These are phyloP conservation scores for Ogataea hybrid DNA, from an alignment of 1,139 yeast genomes.

Conservation along the genomic window DNA sequence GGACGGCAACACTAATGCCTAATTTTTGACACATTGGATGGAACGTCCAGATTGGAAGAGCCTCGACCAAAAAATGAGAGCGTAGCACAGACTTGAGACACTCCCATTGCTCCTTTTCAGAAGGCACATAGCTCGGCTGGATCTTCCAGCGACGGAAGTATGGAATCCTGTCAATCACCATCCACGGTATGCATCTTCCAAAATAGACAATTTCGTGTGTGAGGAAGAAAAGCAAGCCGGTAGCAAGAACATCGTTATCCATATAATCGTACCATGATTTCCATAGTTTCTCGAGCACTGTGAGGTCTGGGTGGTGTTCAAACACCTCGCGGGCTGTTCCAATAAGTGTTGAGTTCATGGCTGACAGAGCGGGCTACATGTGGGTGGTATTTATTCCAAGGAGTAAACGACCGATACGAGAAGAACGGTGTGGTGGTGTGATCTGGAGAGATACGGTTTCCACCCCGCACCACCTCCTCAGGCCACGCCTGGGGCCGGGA, in stretches of 20 bases:
- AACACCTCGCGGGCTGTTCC: slow-evolving; percentile 2
- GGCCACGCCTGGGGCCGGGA: too few species aligned
- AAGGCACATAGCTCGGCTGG: slow-evolving; percentile 78
- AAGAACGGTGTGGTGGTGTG: slow-evolving; percentile 6
- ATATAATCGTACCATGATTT: slow-evolving; percentile 76
- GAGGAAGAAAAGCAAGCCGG: slow-evolving; percentile 74
- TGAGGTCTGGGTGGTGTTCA: slow-evolving; percentile 40
- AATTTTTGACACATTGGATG: slow-evolving; percentile 81
- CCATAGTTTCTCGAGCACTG: slow-evolving; percentile 64
- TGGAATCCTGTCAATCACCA: slow-evolving; percentile 71
- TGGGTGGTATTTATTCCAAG: neutral
- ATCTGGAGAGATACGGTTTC: neutral
- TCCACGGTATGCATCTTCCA: slow-evolving; percentile 90
- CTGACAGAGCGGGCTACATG: too few species aligned
- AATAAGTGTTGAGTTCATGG: slow-evolving; percentile 6
- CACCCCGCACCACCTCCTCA: too few species aligned
- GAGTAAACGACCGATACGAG: slow-evolving; percentile 6
- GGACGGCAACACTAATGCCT: slow-evolving; percentile 77
- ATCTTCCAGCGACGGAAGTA: slow-evolving; percentile 78
- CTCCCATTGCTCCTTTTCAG: slow-evolving; percentile 85
- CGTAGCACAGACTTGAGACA: slow-evolving; percentile 81
- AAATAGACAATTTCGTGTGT: slow-evolving; percentile 82
- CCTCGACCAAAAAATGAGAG: slow-evolving; percentile 89
- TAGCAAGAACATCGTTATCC: slow-evolving; percentile 77
- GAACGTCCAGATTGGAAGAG: slow-evolving; percentile 95